Evolutionary conservation across 2,329 filamentous ascomycete genomes (phyloP), one percentile per base, ranked within the genome.

Genomic region (Trichoderma endophyticum): DNA sequence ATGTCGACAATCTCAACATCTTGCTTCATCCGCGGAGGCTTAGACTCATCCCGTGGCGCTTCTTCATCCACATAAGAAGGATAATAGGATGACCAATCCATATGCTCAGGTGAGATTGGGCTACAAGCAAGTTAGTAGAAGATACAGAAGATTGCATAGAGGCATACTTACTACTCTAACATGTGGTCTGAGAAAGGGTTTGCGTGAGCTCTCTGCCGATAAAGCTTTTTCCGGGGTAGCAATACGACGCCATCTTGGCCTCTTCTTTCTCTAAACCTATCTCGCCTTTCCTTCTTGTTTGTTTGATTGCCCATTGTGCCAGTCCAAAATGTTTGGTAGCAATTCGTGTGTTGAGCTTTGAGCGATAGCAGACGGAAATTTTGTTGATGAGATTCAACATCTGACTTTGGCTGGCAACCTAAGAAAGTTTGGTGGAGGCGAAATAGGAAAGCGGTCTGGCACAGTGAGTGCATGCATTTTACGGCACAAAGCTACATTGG

Each of bases 161-260:
- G 2, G 34, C 14, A 78, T 43, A 72, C 75, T 72, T 88, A 97
- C 96, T 99, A 99, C 78, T 88, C 87, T 80, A 99, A 86, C 72
- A 89, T 86, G 84, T 99, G 96, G 79, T 99, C 96, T 3, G 95
- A 98, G 83, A 99, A 99, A 7, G 95, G 95, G 84, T 99, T 99
- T 74, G 96, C 96, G 84, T 99, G 96, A 48, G 96, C 96, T 81
- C 96, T 89, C 83, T 99, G 96, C 71, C 96, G 90, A 82, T 97
- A 99, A 84, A 96, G 97, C 84, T 93, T 95, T 86, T 99, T 99
- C 83, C 93, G 92, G 11, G 96, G 96, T 77, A 98, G 83, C 77
- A 90, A 87, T 8, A 89, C 83, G 51, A 83, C 82, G 26, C 82
- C 85, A 78, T 87, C 85, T 74, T 87, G 83, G 48, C 83, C 82